Evolutionary conservation across 140 eudicot genomes (phyloP).

Genomic region (Senecio squalidus): DNA sequence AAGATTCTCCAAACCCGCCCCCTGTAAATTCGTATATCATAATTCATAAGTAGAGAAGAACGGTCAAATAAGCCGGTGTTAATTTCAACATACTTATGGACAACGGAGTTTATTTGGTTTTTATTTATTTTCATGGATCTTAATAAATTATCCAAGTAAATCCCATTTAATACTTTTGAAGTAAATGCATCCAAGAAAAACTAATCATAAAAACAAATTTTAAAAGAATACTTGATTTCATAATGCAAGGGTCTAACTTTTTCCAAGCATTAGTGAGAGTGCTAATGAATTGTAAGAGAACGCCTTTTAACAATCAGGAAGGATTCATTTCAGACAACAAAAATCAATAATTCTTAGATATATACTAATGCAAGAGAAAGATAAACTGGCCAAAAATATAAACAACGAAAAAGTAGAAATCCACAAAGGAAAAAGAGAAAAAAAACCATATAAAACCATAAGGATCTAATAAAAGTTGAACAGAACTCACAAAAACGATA

Average conservation of each 20-base stretch:
- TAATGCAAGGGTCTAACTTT: not conserved
- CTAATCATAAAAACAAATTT: not conserved
- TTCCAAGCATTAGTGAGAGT: not conserved
- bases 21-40: slow-evolving; percentile 58
- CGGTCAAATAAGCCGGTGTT: not conserved
- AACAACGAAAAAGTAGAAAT: not conserved
- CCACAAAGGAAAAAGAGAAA: too few relatives aligned
- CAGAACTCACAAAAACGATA: too few relatives aligned
- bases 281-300: not conserved
- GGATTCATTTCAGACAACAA: not conserved
- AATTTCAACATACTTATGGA: not conserved
- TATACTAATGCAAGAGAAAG: not conserved
- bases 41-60: not conserved
- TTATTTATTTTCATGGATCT: not conserved
- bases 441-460: too few relatives aligned
- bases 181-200: not conserved
- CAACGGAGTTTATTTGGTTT: not conserved
- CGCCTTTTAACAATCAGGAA: not conserved
- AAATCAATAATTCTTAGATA: not conserved
- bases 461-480: too few relatives aligned
- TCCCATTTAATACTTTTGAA: not conserved
- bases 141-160: not conserved
- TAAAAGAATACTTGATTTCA: not conserved
- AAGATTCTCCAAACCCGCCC: slow-evolving; percentile 96
- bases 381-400: not conserved